Conservation (phyloP, 331 rosid genomes). For the Pyracantha coccinea region DNA sequence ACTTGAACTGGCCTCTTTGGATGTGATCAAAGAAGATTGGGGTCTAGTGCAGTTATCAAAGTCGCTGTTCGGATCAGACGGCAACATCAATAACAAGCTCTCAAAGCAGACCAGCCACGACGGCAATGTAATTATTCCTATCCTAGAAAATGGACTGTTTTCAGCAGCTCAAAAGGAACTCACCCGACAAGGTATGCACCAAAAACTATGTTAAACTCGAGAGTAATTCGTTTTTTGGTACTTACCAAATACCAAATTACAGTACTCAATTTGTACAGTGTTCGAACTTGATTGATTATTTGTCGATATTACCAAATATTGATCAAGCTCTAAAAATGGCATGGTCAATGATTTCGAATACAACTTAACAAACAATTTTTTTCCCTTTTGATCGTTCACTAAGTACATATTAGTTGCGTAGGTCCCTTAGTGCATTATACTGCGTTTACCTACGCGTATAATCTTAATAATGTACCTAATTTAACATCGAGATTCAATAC, state of each 20-base stretch:
- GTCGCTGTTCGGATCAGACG: constrained; percentile 18
- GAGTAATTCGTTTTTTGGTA: too few species aligned
- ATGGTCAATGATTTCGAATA: neutral
- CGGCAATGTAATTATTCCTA: neutral
- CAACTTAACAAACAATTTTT: too few species aligned
- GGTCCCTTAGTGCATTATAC: too few species aligned
- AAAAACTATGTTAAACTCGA: too few species aligned
- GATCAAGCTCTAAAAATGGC: neutral
- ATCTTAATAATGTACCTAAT: neutral
- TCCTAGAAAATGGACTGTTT: neutral
- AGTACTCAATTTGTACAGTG: neutral
- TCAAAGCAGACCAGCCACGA: neutral
- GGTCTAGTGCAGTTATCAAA: constrained; percentile 20
- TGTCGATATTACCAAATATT: neutral
- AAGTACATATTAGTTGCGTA: too few species aligned
- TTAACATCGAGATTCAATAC: neutral
- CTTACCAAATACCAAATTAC: neutral
- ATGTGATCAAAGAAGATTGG: constrained; percentile 28
- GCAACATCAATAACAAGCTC: neutral
- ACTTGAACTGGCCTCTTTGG: constrained; percentile 42
- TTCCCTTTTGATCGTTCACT: too few species aligned
- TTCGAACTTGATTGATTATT: neutral
- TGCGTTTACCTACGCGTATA: neutral
- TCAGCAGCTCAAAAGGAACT: neutral
- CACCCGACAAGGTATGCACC: neutral